Conservation (phyloP, 2,329 filamentous ascomycete species). For the Colletotrichum sp. region DNA sequence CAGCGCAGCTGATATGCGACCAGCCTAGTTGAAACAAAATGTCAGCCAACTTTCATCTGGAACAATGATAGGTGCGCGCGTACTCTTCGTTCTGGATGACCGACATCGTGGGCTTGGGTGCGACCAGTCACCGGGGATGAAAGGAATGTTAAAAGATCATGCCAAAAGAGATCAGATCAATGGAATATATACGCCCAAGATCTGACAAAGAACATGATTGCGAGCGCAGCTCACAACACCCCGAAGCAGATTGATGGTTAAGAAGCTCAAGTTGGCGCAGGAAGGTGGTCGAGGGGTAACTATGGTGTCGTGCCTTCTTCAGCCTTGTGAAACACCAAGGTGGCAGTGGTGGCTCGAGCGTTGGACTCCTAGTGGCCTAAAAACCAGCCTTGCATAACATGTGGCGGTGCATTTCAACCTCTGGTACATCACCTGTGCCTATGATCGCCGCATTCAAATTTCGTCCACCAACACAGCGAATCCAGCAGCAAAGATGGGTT, state of each 20-base stretch:
- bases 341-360: conserved; percentile 8
- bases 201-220: conserved; percentile 14
- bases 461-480: not conserved
- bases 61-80: conserved; percentile 14
- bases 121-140: conserved; percentile 4
- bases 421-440: not conserved
- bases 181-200: not conserved
- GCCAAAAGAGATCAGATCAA: not conserved
- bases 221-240: conserved; percentile 14
- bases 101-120: conserved; percentile 37
- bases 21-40: conserved; percentile 55
- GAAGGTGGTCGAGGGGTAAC: conserved; percentile 4
- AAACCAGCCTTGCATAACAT: conserved; percentile 4
- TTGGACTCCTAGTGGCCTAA: not conserved
- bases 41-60: not conserved
- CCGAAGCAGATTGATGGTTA: not conserved
- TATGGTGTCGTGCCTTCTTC: conserved; percentile 2
- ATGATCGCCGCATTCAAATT: not conserved
- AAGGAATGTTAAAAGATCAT: conserved; percentile 6
- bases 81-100: conserved; percentile 51
- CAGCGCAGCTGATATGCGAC: conserved; percentile 83
- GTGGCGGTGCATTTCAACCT: conserved; percentile 2
- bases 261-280: not conserved
- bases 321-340: conserved; percentile 23
- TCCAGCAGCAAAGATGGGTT: conserved; percentile 62